phyloP scores from a whole-genome alignment of 2,329 filamentous ascomycete species.

The Thermomyces lanuginosus region DNA sequence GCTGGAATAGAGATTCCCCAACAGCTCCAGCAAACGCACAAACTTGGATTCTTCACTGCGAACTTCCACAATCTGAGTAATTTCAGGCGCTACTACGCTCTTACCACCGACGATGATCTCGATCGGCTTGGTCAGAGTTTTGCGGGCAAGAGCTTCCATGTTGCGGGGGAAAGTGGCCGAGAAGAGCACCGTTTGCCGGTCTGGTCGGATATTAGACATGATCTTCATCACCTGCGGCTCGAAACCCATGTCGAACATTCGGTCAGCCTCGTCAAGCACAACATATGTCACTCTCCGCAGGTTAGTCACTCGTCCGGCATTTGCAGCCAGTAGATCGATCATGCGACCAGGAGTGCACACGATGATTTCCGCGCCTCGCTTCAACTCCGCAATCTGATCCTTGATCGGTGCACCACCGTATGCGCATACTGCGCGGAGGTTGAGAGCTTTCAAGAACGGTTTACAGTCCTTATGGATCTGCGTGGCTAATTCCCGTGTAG shows the following conservation, averaged over 20 bases:
- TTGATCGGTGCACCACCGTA: conserved; percentile 94
- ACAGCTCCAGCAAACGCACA: conserved; percentile 61
- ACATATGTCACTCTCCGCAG: conserved; percentile 79
- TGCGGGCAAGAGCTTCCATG: conserved; percentile 79
- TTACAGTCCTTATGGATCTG: conserved; percentile 93
- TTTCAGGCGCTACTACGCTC: conserved; percentile 51
- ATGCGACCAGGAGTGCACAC: conserved; percentile 90
- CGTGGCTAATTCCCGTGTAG: conserved; percentile 79
- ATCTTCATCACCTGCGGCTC: conserved; percentile 98
- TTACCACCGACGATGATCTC: conserved; percentile 85
- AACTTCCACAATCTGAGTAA: conserved; percentile 84
- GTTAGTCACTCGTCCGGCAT: conserved; percentile 86
- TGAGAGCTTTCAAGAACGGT: conserved; percentile 76
- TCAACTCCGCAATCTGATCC: conserved; percentile 91
- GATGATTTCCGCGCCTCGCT: conserved; percentile 85
- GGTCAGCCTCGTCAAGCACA: conserved; percentile 90
- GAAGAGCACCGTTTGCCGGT: conserved; percentile 87
- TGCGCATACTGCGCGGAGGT: conserved; percentile 73
- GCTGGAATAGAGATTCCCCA: conserved; percentile 61
- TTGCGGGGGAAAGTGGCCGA: conserved; percentile 91
- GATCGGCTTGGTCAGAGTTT: conserved; percentile 67
- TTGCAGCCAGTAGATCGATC: conserved; percentile 87
- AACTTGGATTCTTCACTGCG: conserved; percentile 73
- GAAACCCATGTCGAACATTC: conserved; percentile 99
- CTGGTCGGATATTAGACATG: conserved; percentile 74